Base-by-base conservation (phyloP, 805 yeast genomes). In the Hanseniaspora singularis region DNA sequence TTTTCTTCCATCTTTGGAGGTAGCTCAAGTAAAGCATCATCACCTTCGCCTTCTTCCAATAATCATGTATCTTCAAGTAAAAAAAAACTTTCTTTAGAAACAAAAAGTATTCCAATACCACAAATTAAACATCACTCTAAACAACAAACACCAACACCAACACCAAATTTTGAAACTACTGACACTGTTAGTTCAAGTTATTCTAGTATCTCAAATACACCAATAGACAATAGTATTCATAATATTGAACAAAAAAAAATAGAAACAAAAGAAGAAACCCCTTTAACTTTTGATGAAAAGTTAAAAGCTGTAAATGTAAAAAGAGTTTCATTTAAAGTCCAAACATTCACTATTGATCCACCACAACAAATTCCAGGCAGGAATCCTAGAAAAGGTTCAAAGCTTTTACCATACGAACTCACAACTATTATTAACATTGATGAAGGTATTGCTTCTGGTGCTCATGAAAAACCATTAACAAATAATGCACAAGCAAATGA, bases 331-430 rank as follows among this genome's bases (percentile, higher is more conserved):
- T 88, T 88, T 62, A 86, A 92, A 0, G 70, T 85, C 4, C 82
- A 82, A 42, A 76, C 79, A 44, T 73, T 86, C 51, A 70, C 69
- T 0, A 69, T 68, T 51, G 96, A 88, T 61, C 96, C 96, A 2
- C 95, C 95, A 1, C 96, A 88, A 57, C 95, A 87, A 59, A 82
- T 88, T 51, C 96, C 96, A 2, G 81, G 94, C 1, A 67, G 94
- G 57, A 72, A 71, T 50, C 96, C 96, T 6, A 70, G 79, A 53
- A 71, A 72, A 54, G 96, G 96, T 7, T 81, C 85, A 57, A 87
- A 80, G 19, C 69, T 73, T 10, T 69, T 74, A 15, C 85, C 88
- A 0, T 84, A 80, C 37, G 89, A 83, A 51, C 50, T 66, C 26
- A 60, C 68, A 16, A 77, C 80, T 0, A 75, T 74, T 0, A 78